Evolutionary conservation across 2,329 filamentous ascomycete genomes (phyloP), one percentile per base, ranked within the genome.

Genomic region (Sarocladium oryzae): DNA sequence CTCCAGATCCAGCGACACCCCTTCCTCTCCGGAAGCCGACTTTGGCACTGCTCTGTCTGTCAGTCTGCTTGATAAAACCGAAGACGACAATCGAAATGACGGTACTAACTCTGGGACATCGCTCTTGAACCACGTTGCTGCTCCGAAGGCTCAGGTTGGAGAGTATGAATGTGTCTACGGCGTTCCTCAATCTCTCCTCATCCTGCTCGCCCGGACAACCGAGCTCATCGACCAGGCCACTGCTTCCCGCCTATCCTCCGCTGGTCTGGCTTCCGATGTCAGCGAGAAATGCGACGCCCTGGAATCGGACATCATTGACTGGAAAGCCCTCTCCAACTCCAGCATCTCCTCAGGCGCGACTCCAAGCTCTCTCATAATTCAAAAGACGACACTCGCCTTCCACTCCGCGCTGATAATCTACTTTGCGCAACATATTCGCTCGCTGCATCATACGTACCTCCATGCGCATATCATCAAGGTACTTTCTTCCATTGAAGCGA

Each of bases 151-250:
- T 10, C 21, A 21, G 8, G 37, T 55, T 24, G 50, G 48, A 2
- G 50, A 46, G 3, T 57, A 52, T 32, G 55, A 58, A 35, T 53
- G 37, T 28, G 56, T 58, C 1, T 58, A 58, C 36, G 56, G 55
- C 13, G 51, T 58, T 4, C 56, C 56, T 8, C 55, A 51, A 16
- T 55, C 50, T 24, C 36, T 58, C 9, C n/a, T 58, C 1, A 10
- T 52, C 10, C 46, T 57, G 2, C 48, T 58, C 1, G 37, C 33
- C 28, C 48, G 41, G 11, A 40, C 51, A n/a, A 56, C 41, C n/a
- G 30, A 54, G 11, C 38, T 56, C 5, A 46, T 56, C 13, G 18
- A 37, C 16, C 33, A 56, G 13, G 30, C 20, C 9, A 28, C 51
- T 11, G n/a, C 24, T 7, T n/a, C 32, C 11, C 49, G 49, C 3